Evolutionary conservation across 1,284 basidiomycete species (phyloP), one percentile per base, ranked within the genome.

Genomic region (Puccinia polysora): DNA sequence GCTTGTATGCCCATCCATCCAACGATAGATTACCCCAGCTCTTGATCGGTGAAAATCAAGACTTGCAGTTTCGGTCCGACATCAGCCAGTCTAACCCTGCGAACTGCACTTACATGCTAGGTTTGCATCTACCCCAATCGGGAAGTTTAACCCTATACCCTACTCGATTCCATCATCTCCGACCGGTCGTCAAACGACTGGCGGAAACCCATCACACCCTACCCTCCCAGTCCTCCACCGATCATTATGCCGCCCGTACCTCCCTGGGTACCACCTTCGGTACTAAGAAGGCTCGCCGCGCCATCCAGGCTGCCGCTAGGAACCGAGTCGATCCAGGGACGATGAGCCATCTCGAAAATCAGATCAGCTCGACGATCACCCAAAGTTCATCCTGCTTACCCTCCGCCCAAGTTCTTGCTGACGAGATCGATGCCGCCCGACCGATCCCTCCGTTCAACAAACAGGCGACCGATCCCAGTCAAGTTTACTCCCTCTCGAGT

Each of bases 231-330:
- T 15, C 14, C 23, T 18, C 60, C 1, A 34, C 15, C 2, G 34
- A 63, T 49, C 32, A 59, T 34, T 56, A 69, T 20, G 45, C 23
- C 7, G 52, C 65, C 2, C 4, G 65, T 3, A 59, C 10, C 73
- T 83, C 85, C n/a, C 85, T 97, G 0, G 93, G 93, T 36, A 88
- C 91, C 78, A 86, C 89, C 0, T 97, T 97, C 76, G 93, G 93
- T 25, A 95, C 91, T 14, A 90, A 91, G 81, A 96, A 95, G 79
- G 90, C 91, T 45, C 89, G 91, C 80, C 86, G 86, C 15, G 87
- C 86, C 34, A 91, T 96, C 76, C 85, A 86, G 72, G 88, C 90
- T 1, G 85, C 86, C 73, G 91, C 91, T 80, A 84, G 93, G 74
- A 93, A 93, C 81, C 87, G 87, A 78, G 87, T 97, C 43, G 90